A percentile compares a stretch with the other conserved stretches of the same genome.
These are phyloP conservation scores for Xylariaceae sp. DNA, from an alignment of 2,329 filamentous ascomycete species.

Conservation along the genomic window DNA sequence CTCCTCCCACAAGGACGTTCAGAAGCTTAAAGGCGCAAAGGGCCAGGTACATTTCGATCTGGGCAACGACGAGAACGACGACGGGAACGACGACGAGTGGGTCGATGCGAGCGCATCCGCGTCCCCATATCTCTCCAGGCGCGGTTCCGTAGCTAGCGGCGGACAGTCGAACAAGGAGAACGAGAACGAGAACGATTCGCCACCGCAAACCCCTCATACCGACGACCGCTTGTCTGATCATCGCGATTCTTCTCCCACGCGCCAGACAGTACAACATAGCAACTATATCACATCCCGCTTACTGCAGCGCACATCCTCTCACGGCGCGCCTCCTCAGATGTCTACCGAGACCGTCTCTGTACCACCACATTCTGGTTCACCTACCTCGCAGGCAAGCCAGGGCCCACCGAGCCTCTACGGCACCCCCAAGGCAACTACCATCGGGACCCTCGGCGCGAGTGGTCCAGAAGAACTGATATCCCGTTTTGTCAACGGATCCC, in stretches of 20 bases:
- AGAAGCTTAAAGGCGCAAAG: conserved; percentile 53
- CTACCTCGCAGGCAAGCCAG: conserved; percentile 46
- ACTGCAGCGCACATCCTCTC: conserved; percentile 68
- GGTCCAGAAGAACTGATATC: conserved; percentile 61
- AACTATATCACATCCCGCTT: conserved; percentile 72
- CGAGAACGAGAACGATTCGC: conserved; percentile 46
- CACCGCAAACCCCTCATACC: conserved; percentile 22
- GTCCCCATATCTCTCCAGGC: conserved; percentile 62
- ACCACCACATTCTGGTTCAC: conserved; percentile 45
- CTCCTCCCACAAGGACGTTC: conserved; percentile 57
- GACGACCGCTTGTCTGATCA: background rate
- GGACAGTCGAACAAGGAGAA: conserved; percentile 48
- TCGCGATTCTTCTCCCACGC: conserved; percentile 43
- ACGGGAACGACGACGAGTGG: conserved; percentile 69
- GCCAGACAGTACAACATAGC: conserved; percentile 59
- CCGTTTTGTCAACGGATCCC: conserved; percentile 63
- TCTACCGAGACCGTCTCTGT: conserved; percentile 64
- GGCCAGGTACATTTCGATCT: conserved; percentile 69
- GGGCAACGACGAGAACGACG: conserved; percentile 58
- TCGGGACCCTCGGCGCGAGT: conserved; percentile 46
- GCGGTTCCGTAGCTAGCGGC: conserved; percentile 57
- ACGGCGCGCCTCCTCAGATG: conserved; percentile 69
- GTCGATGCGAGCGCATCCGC: conserved; percentile 70
- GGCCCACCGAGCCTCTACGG: conserved; percentile 49
- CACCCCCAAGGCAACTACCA: conserved; percentile 43